phyloP scores from a whole-genome alignment of 768 basidiomycete genomes.

The Butyriboletus loyo region DNA sequence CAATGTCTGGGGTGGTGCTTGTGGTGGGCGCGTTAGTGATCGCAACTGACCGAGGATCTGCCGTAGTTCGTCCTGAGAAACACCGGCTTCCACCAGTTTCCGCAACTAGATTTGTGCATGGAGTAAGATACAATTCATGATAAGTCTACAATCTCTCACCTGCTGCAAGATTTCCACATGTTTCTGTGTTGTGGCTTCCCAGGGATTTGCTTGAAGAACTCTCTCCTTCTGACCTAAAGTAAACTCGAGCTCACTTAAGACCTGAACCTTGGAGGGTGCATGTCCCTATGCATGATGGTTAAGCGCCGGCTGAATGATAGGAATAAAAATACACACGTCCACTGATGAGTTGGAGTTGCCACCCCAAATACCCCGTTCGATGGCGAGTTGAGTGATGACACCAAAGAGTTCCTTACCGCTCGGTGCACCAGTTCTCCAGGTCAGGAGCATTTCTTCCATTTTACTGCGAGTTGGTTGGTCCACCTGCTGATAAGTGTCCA shows the following conservation, averaged over 20 bases:
- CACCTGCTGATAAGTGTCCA: slow-evolving; percentile 84
- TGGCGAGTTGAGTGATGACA: slow-evolving; percentile 68
- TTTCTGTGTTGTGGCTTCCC: slow-evolving; percentile 61
- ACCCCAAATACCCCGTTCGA: slow-evolving; percentile 85
- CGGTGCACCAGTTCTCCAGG: slow-evolving; percentile 89
- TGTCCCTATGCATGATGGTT: slow-evolving; percentile 28
- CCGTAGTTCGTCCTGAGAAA: slow-evolving; percentile 74
- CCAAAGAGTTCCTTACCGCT: slow-evolving; percentile 84
- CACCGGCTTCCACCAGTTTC: slow-evolving; percentile 71
- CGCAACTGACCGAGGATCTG: slow-evolving; percentile 75
- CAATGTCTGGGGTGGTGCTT: slow-evolving; percentile 31
- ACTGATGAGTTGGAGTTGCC: slow-evolving; percentile 40
- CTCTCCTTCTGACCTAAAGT: slow-evolving; percentile 81
- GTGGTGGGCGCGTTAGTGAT: slow-evolving; percentile 46
- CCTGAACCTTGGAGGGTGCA: slow-evolving; percentile 64
- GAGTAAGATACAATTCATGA: slow-evolving; percentile 1
- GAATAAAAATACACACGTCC: slow-evolving; percentile 35
- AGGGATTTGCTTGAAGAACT: slow-evolving; percentile 64
- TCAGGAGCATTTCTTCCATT: slow-evolving; percentile 97
- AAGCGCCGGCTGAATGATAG: background rate
- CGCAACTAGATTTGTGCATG: slow-evolving; percentile 46
- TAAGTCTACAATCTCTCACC: slow-evolving; percentile 42
- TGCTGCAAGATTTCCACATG: slow-evolving; percentile 81
- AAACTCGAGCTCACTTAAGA: slow-evolving; percentile 79
- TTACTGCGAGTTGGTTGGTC: slow-evolving; percentile 83